Evolutionary conservation across 2,329 filamentous ascomycete species (phyloP).

Genomic region (Trichoderma koningii): DNA sequence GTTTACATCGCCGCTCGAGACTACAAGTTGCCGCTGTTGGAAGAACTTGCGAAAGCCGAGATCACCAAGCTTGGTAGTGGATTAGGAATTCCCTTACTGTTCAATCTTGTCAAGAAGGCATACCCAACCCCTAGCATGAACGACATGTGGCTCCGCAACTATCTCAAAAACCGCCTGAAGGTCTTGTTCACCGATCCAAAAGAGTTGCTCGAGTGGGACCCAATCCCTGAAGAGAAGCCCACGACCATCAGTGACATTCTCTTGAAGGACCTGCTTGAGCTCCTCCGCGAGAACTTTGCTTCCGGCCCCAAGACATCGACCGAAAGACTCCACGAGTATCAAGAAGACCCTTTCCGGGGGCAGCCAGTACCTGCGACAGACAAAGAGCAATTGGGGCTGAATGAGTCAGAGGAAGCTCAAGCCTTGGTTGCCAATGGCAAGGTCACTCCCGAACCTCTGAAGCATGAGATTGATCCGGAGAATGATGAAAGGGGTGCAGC

Average conservation of each 20-base stretch:
- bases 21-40: slow-evolving; percentile 6
- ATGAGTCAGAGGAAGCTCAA: no score
- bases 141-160: slow-evolving; percentile 23
- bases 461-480: not conserved
- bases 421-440: no score
- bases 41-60: slow-evolving; percentile 21
- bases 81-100: not conserved
- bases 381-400: not conserved
- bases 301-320: not conserved
- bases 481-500: not conserved
- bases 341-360: not conserved
- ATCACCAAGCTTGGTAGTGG: slow-evolving; percentile 16
- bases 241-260: slow-evolving; percentile 21
- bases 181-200: not conserved
- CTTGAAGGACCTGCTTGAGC: slow-evolving; percentile 9
- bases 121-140: slow-evolving; percentile 10
- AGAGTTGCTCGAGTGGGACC: not conserved
- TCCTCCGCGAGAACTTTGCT: not conserved
- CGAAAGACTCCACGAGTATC: not conserved
- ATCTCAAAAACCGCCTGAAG: slow-evolving; percentile 8
- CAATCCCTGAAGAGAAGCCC: not conserved
- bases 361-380: not conserved
- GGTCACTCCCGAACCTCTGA: not conserved
- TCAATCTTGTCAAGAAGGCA: slow-evolving; percentile 12
- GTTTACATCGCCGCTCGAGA: slow-evolving; percentile 19